Evolutionary conservation across 805 yeast genomes (phyloP).

Genomic region (Saturnispora halmiae): DNA sequence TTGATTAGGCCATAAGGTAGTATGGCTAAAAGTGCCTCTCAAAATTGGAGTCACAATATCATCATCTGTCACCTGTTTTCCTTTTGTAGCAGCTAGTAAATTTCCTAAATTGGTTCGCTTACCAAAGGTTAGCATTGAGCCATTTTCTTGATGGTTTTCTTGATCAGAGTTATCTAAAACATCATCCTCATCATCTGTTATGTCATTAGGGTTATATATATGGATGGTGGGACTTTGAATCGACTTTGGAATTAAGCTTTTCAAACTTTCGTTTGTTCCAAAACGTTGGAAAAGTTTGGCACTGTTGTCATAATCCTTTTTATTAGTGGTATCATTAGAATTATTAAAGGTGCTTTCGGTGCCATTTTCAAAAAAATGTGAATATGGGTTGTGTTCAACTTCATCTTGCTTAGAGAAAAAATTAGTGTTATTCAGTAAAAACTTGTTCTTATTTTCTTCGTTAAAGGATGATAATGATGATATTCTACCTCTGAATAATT

Average conservation of each 20-base stretch:
- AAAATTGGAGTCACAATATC: slow-evolving; percentile 10
- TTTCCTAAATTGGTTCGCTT: slow-evolving; percentile 1
- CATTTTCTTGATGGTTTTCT: slow-evolving; percentile 12
- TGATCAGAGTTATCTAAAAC: not conserved
- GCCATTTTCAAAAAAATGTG: slow-evolving; percentile 12
- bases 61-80: not conserved
- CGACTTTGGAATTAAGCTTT: slow-evolving; percentile 7
- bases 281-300: slow-evolving; percentile 5
- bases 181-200: slow-evolving; percentile 5
- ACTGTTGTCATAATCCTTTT: slow-evolving; percentile 3
- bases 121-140: slow-evolving; percentile 15
- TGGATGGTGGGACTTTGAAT: not conserved
- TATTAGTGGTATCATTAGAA: not conserved
- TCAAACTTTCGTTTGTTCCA: slow-evolving; percentile 9
- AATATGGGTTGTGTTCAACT: slow-evolving; percentile 11
- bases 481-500: slow-evolving; percentile 12
- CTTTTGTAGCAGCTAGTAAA: not conserved
- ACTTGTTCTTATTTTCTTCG: slow-evolving; percentile 14
- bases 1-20: slow-evolving; percentile 11
- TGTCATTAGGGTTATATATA: slow-evolving; percentile 1
- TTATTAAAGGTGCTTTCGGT: not conserved
- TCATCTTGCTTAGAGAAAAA: slow-evolving; percentile 11
- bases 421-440: slow-evolving; percentile 13
- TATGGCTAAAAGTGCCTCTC: slow-evolving; percentile 17
- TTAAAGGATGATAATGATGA: slow-evolving; percentile 17